These are phyloP conservation scores for Saccharum spontaneum DNA, from an alignment of 176 grass and related monocot genomes.

Conservation along the genomic window DNA sequence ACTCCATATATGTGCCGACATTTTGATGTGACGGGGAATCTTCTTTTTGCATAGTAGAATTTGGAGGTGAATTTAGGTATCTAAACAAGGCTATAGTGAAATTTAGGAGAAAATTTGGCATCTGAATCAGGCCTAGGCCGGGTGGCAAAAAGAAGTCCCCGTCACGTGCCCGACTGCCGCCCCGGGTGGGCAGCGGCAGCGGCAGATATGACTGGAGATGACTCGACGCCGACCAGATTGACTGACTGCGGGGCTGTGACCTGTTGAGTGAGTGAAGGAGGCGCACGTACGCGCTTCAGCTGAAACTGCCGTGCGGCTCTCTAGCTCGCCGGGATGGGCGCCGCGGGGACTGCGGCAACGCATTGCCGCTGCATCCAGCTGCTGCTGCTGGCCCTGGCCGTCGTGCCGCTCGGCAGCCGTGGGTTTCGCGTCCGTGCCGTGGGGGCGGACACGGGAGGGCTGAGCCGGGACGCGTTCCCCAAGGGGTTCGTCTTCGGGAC, in stretches of 20 bases:
- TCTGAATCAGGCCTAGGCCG: too few relatives aligned
- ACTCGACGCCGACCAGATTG: neutral
- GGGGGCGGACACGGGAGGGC: constrained; percentile 34
- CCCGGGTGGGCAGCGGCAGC: neutral
- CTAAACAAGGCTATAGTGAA: too few relatives aligned
- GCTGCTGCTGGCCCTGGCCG: constrained; percentile 8
- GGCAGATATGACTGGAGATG: neutral
- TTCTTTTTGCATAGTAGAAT: too few relatives aligned
- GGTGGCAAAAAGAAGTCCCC: too few relatives aligned
- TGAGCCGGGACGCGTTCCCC: constrained; percentile 46
- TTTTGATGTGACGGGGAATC: too few relatives aligned
- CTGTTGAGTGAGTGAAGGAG: neutral
- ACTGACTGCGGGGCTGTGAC: neutral
- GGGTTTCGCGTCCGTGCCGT: neutral
- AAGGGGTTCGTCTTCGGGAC: constrained; percentile 74
- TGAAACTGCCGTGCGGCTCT: neutral
- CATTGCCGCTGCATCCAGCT: neutral
- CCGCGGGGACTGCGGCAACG: neutral
- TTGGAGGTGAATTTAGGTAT: too few relatives aligned
- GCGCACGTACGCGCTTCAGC: neutral
- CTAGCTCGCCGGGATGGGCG: neutral
- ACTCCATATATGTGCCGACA: too few relatives aligned
- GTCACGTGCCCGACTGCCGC: neutral
- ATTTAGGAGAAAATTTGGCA: too few relatives aligned
- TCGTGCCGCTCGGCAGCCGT: constrained; percentile 2